phyloP scores from a whole-genome alignment of 768 basidiomycete genomes.

The Amanita exitialis region DNA sequence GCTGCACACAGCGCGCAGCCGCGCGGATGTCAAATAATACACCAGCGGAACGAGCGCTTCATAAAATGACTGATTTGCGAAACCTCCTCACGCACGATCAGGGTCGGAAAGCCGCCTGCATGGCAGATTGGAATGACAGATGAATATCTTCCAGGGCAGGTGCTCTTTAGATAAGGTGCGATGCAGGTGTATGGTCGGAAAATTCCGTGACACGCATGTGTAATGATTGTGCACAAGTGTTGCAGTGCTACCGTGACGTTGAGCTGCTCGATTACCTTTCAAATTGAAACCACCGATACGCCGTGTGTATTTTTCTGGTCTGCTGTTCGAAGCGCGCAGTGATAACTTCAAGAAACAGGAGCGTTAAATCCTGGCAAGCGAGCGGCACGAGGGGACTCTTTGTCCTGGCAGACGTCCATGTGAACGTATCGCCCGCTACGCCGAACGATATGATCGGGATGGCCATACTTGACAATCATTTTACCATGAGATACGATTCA shows the following conservation, averaged over 20 bases:
- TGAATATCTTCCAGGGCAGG: too few relatives aligned
- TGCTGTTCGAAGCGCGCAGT: conserved; percentile 26
- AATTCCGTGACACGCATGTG: not conserved
- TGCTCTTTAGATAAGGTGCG: not conserved
- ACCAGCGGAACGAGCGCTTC: not conserved
- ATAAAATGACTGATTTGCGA: not conserved
- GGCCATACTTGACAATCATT: conserved; percentile 30
- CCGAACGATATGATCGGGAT: conserved; percentile 36
- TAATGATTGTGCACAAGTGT: too few relatives aligned
- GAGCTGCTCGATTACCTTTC: conserved; percentile 23
- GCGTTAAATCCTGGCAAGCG: conserved; percentile 30
- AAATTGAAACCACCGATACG: conserved; percentile 10
- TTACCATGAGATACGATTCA: conserved; percentile 42
- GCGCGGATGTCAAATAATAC: not conserved
- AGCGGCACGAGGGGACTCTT: conserved; percentile 34
- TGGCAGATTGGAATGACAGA: not conserved
- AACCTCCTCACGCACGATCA: not conserved
- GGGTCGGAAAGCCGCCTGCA: not conserved
- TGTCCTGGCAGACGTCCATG: conserved; percentile 35
- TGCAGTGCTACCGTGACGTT: not conserved
- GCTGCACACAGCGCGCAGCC: not conserved
- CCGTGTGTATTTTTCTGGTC: conserved; percentile 21
- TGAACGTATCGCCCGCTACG: conserved; percentile 38
- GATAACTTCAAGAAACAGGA: conserved; percentile 28
- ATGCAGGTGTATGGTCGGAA: not conserved